Conservation (phyloP, 441 rosid genomes). For the Corymbia calophylla region DNA sequence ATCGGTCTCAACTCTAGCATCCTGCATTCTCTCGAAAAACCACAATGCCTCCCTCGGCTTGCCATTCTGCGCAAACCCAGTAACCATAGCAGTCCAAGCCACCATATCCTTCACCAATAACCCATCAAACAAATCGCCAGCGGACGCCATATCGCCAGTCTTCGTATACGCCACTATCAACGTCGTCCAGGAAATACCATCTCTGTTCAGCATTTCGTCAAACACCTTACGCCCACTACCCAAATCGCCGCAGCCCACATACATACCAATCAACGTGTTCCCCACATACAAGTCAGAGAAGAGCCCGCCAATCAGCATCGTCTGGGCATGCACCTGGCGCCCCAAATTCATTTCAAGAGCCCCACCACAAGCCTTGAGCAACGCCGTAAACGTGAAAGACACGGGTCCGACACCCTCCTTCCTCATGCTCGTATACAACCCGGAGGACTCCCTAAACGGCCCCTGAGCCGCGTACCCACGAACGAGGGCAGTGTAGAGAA, state of each 20-base stretch:
- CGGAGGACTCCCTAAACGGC: constrained; percentile 19
- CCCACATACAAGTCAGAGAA: constrained; percentile 51
- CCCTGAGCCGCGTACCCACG: constrained; percentile 54
- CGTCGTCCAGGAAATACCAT: constrained; percentile 64
- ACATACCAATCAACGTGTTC: constrained; percentile 58
- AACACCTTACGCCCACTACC: constrained; percentile 49
- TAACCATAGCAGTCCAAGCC: constrained; percentile 80
- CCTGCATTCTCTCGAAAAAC: constrained; percentile 56
- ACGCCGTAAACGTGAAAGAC: constrained; percentile 74
- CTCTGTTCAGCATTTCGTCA: constrained; percentile 63
- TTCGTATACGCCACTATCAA: constrained; percentile 52
- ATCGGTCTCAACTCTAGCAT: constrained; percentile 35
- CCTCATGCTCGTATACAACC: constrained; percentile 47
- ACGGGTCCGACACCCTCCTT: constrained; percentile 36
- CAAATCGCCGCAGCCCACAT: constrained; percentile 41
- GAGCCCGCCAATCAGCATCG: constrained; percentile 58
- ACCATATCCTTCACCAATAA: constrained; percentile 62
- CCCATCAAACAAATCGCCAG: constrained; percentile 37
- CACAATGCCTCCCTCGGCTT: constrained; percentile 61
- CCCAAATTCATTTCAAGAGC: constrained; percentile 41
- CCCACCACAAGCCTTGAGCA: constrained; percentile 53
- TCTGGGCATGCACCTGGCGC: constrained; percentile 66
- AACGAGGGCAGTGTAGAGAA: constrained; percentile 69
- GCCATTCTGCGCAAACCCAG: constrained; percentile 64
- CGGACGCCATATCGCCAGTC: constrained; percentile 51